Percentiles rank a stretch among this genome's conserved stretches.
Conservation (phyloP, 2,329 filamentous ascomycete genomes). For the Myriangium duriaei region DNA sequence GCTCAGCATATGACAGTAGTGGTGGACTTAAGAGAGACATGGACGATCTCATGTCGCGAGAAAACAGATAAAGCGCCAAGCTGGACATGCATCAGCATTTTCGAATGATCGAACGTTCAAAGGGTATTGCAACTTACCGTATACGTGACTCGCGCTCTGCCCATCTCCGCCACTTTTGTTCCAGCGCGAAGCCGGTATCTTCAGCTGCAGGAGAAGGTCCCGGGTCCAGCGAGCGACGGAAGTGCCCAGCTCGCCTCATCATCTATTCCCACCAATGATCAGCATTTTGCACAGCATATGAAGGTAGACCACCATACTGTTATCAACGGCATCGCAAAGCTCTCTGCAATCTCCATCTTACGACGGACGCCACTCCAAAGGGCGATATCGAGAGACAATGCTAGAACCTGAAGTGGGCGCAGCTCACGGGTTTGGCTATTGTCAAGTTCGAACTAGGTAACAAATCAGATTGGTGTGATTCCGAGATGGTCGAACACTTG, state of each 20-base stretch:
- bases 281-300: not conserved
- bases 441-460: conserved; percentile 35
- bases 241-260: conserved; percentile 44
- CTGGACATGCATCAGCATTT: not conserved
- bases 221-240: conserved; percentile 33
- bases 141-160: conserved; percentile 54
- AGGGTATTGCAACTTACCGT: conserved; percentile 30
- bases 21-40: conserved; percentile 54
- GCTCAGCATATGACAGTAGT: conserved; percentile 55
- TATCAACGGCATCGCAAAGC: conserved; percentile 41
- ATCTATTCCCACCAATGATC: conserved; percentile 15
- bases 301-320: conserved; percentile 25
- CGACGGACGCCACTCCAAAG: conserved; percentile 48
- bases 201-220: conserved; percentile 37
- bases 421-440: conserved; percentile 40
- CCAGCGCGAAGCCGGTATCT: conserved; percentile 46
- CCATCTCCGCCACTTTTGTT: conserved; percentile 54
- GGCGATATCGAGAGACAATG: conserved; percentile 40
- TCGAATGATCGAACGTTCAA: not conserved
- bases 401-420: conserved; percentile 38
- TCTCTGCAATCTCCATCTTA: conserved; percentile 48
- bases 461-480: conserved; percentile 35
- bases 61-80: conserved; percentile 50
- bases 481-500: conserved; percentile 31
- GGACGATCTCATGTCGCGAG: conserved; percentile 54